Evolutionary conservation across 768 basidiomycete genomes (phyloP).

Genomic region (Strobilomyces dryophilus): DNA sequence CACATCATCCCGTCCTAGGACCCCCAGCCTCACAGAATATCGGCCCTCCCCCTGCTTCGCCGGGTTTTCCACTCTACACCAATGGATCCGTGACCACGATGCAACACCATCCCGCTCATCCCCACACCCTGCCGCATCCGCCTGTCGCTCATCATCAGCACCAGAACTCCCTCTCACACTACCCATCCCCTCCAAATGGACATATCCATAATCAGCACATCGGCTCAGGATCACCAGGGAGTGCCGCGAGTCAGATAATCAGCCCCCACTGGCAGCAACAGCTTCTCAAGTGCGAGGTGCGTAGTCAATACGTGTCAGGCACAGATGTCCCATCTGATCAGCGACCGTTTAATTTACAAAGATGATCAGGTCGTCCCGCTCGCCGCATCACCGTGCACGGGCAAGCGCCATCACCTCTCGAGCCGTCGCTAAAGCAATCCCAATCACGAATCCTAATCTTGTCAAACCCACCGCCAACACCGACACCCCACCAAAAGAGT

Average conservation of each 20-base stretch:
- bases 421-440: conserved; percentile 81
- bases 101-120: conserved; percentile 58
- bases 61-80: conserved; percentile 72
- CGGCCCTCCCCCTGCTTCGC: conserved; percentile 65
- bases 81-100: conserved; percentile 61
- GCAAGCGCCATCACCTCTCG: conserved; percentile 94
- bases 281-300: conserved; percentile 86
- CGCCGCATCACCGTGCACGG: conserved; percentile 91
- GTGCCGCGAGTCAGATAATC: conserved; percentile 56
- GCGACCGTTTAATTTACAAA: conserved; percentile 29
- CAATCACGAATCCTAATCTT: conserved; percentile 87
- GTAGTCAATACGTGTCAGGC: conserved; percentile 33
- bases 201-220: conserved; percentile 58
- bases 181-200: conserved; percentile 73
- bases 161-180: conserved; percentile 77
- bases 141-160: conserved; percentile 68
- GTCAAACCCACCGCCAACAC: conserved; percentile 40
- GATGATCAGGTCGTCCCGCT: conserved; percentile 81
- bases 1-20: conserved; percentile 54
- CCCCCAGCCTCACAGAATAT: conserved; percentile 40
- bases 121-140: conserved; percentile 44
- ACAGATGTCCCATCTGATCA: conserved; percentile 17
- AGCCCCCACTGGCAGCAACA: conserved; percentile 92
- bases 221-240: conserved; percentile 56
- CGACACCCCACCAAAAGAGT: conserved; percentile 27